These are phyloP conservation scores for Paraurostyla sp. DNA, from an alignment of 73 alveolate species.

Conservation along the genomic window DNA sequence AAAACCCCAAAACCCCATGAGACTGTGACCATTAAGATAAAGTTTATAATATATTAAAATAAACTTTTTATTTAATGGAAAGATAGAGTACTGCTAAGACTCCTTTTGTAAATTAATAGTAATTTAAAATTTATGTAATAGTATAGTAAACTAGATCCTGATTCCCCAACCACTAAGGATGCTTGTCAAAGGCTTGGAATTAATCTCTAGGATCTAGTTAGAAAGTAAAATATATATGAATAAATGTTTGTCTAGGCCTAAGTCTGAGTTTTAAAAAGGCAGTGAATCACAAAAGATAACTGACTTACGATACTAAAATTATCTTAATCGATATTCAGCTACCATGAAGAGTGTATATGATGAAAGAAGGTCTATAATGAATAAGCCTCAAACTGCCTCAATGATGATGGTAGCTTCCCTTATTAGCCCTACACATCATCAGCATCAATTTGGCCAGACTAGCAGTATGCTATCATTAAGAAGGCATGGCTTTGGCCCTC, in stretches of 20 bases:
- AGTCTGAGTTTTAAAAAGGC: neutral
- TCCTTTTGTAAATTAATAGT: neutral
- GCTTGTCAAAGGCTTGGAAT: conserved; percentile 21
- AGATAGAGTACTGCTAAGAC: neutral
- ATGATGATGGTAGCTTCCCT: neutral
- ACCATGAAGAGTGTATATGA: conserved; percentile 19
- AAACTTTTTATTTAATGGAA: neutral
- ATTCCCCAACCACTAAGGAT: conserved; percentile 22
- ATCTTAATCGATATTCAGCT: neutral
- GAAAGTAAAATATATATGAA: neutral
- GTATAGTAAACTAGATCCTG: conserved; percentile 25
- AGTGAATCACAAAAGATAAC: neutral
- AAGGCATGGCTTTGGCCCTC: neutral
- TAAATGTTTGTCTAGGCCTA: neutral
- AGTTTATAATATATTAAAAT: too few species aligned
- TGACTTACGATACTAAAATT: conserved; percentile 8
- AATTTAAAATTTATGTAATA: neutral
- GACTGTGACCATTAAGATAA: too few species aligned
- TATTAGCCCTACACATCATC: neutral
- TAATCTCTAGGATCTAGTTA: neutral
- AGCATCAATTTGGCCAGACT: too few species aligned
- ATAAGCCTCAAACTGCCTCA: conserved; percentile 5
- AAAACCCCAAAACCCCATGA: too few species aligned
- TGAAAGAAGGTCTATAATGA: neutral
- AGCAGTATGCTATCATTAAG: neutral